phyloP scores from a whole-genome alignment of 352 stramenopile species.

The Globisporangium irregulare region DNA sequence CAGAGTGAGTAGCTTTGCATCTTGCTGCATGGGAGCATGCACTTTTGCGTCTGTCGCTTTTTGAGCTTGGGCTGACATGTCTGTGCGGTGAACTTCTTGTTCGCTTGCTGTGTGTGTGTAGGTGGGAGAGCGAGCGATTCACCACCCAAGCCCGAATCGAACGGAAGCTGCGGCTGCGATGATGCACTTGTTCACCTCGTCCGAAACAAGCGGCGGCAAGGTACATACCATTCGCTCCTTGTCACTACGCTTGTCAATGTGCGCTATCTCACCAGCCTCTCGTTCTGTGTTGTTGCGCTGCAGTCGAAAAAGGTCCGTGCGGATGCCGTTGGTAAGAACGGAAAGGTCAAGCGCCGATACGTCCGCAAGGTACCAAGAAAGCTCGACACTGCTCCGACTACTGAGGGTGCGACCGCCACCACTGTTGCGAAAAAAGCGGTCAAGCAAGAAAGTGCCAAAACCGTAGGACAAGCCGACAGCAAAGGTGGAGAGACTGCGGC shows the following conservation, averaged over 20 bases:
- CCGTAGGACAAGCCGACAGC: background rate
- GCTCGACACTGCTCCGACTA: constrained; percentile 21
- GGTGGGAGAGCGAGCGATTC: constrained; percentile 32
- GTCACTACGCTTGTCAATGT: background rate
- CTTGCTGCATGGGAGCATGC: background rate
- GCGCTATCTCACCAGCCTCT: constrained; percentile 2
- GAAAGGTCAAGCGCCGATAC: constrained; percentile 60
- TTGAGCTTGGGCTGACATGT: background rate
- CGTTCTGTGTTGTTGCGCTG: background rate
- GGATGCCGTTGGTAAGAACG: constrained; percentile 20
- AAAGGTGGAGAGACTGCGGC: background rate
- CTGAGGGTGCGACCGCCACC: background rate
- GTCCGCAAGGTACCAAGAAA: constrained; percentile 60
- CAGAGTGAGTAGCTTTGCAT: constrained; percentile 5
- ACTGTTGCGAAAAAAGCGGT: constrained; percentile 27
- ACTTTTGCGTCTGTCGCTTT: background rate
- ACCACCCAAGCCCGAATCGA: constrained; percentile 73
- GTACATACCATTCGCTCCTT: background rate
- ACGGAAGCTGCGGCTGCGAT: constrained; percentile 75
- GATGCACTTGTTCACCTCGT: constrained; percentile 71
- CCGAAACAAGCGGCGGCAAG: constrained; percentile 18
- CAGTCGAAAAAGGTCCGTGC: constrained; percentile 13
- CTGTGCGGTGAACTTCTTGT: background rate
- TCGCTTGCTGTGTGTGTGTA: constrained; percentile 3
- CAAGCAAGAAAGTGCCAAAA: constrained; percentile 19